A percentile compares a stretch with the other conserved stretches of the same genome.
Evolutionary conservation across 2,329 filamentous ascomycete genomes (phyloP).

Genomic region (Bipolaris gigantea): DNA sequence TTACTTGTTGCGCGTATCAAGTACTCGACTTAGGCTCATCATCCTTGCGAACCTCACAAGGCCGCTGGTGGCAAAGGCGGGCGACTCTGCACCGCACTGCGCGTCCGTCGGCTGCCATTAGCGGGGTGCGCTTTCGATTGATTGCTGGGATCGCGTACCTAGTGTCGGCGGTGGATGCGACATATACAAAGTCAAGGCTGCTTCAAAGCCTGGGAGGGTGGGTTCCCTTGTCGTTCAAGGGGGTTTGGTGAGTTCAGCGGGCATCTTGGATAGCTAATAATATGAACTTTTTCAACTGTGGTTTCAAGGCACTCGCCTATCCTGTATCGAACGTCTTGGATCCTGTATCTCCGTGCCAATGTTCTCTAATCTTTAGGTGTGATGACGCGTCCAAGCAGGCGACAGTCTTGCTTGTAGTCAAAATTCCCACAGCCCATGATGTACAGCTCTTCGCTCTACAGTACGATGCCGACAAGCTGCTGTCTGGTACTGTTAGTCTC

Average conservation of each 20-base stretch:
- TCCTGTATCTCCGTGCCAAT: slow-evolving; percentile 7
- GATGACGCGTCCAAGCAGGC: slow-evolving; percentile 8
- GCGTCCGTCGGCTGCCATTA: slow-evolving; percentile 13
- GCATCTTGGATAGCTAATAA: slow-evolving; percentile 12
- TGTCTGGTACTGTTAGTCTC: slow-evolving; percentile 2
- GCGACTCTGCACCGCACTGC: slow-evolving; percentile 7
- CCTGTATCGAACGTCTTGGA: slow-evolving; percentile 6
- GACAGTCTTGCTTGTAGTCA: slow-evolving; percentile 9
- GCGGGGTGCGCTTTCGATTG: slow-evolving; percentile 13
- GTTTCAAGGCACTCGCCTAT: slow-evolving; percentile 15
- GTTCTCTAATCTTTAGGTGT: slow-evolving; percentile 14
- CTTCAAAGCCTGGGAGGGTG: slow-evolving; percentile 19
- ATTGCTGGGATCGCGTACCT: slow-evolving; percentile 11
- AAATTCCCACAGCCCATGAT: slow-evolving; percentile 4
- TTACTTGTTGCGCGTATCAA: slow-evolving; percentile 13
- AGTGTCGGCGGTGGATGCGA: slow-evolving; percentile 9
- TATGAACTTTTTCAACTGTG: slow-evolving; percentile 10
- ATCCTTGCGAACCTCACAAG: slow-evolving; percentile 18
- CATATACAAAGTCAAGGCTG: slow-evolving; percentile 15
- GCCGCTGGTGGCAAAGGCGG: slow-evolving; percentile 14
- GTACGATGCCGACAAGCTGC: slow-evolving; percentile 11
- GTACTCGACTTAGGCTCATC: slow-evolving; percentile 12
- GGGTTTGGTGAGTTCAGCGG: slow-evolving; percentile 10
- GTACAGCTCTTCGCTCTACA: slow-evolving; percentile 9
- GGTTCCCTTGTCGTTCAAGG: slow-evolving; percentile 15